Base-by-base conservation (phyloP, 768 basidiomycete genomes). In the Coprinopsis cinerea region DNA sequence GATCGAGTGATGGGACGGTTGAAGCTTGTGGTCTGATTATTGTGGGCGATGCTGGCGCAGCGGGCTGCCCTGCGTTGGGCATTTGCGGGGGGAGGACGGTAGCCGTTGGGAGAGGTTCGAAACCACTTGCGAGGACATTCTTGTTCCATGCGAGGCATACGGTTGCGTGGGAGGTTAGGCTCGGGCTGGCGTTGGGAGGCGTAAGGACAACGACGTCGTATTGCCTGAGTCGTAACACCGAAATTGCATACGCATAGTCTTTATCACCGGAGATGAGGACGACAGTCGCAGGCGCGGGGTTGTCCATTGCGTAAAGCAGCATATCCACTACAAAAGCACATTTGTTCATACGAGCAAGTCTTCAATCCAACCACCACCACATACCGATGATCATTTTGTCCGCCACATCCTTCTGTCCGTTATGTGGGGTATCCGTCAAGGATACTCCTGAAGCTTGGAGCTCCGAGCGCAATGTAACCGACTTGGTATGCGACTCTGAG, bases 241-340 rank as follows among this genome's bases (percentile, higher is more conserved):
- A 77, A 39, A 83, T 61, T n/a, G 78, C 77, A 58, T 83, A 85
- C 3, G 77, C 75, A 55, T 83, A 79, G 59, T 85, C 83, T 35
- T 81, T 72, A 62, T 87, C 83, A 15, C 78, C 81, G 0, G 83
- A 74, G 56, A 88, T 81, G 30, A 88, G 67, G 37, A 85, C 63
- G 55, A 84, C 64, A 14, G 82, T 83, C 23, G 56, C 52, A 0
- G 59, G 59, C 3, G 60, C 74, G 58, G 50, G 76, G 54, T 77
- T 74, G 64, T 86, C 84, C 57, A 82, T 75, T n/a, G 79, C 83
- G 59, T 79, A 76, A 5, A 77, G 70, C 49, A 87, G 64, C 72
- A 87, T 79, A 57, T 87, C 85, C 41, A 82, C 85, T 85, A 59
- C 9, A 30, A 25, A 10, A 17, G 3, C 10, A 13, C 24, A 20